Conservation (phyloP, 2,329 filamentous ascomycete genomes). For the Pestalotiopsis sp. region DNA sequence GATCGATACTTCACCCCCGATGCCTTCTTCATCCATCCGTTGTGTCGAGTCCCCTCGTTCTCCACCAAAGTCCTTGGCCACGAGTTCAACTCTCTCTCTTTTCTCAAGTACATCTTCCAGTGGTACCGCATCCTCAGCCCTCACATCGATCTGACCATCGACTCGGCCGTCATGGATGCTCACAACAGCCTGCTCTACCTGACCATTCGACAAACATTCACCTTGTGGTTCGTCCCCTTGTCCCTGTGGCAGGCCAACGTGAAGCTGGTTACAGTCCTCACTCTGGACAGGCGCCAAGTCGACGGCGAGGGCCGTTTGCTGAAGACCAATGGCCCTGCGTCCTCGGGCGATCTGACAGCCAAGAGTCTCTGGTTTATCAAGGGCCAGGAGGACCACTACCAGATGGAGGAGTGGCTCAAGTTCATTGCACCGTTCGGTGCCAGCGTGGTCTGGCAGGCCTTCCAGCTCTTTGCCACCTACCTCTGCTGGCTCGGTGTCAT, state of each 20-base stretch:
- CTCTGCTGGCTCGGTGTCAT: constrained; percentile 65
- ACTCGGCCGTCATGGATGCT: constrained; percentile 70
- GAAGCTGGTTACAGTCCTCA: constrained; percentile 68
- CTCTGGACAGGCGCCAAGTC: constrained; percentile 52
- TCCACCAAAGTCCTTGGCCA: constrained; percentile 37
- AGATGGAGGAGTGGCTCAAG: constrained; percentile 73
- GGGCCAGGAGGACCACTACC: constrained; percentile 81
- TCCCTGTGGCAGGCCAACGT: constrained; percentile 64
- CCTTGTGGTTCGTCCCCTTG: constrained; percentile 77
- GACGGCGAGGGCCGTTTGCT: constrained; percentile 25
- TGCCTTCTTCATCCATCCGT: constrained; percentile 77
- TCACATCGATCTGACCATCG: constrained; percentile 67
- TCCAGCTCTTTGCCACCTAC: constrained; percentile 66
- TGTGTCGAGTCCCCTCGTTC: constrained; percentile 69
- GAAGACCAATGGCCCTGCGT: constrained; percentile 1
- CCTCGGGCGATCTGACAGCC: constrained; percentile 28
- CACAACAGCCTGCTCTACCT: constrained; percentile 71
- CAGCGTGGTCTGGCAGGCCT: constrained; percentile 51
- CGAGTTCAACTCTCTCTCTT: constrained; percentile 62
- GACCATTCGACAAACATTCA: constrained; percentile 73
- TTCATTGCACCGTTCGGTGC: constrained; percentile 68
- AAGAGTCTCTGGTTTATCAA: constrained; percentile 68
- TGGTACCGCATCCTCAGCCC: constrained; percentile 88
- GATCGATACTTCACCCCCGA: constrained; percentile 73
- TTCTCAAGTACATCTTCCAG: constrained; percentile 72